Conservation (phyloP, 164 flowering plant species). For the Nelumbo lutea region DNA sequence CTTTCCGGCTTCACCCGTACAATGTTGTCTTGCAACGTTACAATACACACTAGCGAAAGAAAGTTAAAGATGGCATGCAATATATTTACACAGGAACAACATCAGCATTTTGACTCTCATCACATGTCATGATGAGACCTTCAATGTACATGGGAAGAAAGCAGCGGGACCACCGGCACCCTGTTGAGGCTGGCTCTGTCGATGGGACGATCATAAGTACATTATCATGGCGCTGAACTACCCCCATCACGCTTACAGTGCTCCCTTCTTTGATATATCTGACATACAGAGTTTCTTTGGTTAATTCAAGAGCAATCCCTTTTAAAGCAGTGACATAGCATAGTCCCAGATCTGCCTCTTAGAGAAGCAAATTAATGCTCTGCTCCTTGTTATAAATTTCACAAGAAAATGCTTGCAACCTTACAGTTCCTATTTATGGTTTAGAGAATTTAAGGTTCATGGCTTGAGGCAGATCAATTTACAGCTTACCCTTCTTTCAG, state of each 20-base stretch:
- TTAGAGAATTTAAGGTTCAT: no score
- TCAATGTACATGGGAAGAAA: constrained; percentile 73
- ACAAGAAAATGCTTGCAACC: not conserved
- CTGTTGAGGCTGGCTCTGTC: constrained; percentile 62
- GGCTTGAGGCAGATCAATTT: not conserved
- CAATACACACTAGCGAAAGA: constrained; percentile 8
- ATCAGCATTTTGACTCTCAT: constrained; percentile 66
- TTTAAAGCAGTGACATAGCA: not conserved
- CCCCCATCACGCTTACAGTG: constrained; percentile 91
- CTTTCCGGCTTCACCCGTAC: constrained; percentile 5
- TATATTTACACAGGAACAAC: constrained; percentile 71
- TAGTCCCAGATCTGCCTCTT: no score
- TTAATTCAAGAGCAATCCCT: not conserved
- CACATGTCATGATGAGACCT: constrained; percentile 73
- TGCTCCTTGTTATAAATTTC: no score
- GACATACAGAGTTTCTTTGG: constrained; percentile 12
- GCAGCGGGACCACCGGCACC: constrained; percentile 79
- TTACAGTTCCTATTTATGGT: not conserved
- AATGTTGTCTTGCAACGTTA: constrained; percentile 16
- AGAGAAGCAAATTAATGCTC: no score
- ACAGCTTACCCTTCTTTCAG: constrained; percentile 85
- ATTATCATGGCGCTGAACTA: constrained; percentile 77
- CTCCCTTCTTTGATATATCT: constrained; percentile 95
- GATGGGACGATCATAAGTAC: constrained; percentile 89
- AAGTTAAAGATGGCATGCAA: not conserved